Percentiles rank a stretch among this genome's conserved stretches.
Conservation (phyloP, 257 asterid species). For the Solanum habrochaites region DNA sequence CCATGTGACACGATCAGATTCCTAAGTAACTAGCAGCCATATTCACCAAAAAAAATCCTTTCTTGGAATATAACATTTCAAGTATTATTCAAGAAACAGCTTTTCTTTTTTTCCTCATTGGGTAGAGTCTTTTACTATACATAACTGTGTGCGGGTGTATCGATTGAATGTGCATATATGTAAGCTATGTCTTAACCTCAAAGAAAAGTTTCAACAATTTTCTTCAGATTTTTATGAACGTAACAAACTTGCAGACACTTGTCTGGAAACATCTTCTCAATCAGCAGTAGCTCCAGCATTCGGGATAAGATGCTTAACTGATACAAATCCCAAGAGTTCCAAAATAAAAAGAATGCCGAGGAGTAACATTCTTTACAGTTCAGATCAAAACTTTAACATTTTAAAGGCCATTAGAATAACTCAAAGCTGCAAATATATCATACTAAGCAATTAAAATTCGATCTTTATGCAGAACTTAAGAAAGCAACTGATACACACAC, state of each 20-base stretch:
- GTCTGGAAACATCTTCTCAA: neutral
- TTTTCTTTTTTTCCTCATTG: neutral
- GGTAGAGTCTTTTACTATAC: neutral
- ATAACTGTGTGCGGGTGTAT: neutral
- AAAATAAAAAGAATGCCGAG: neutral
- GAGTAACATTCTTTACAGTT: neutral
- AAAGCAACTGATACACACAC: neutral
- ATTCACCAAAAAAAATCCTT: neutral
- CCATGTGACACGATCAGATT: neutral
- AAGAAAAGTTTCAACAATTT: neutral
- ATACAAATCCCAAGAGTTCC: neutral
- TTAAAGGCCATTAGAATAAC: neutral
- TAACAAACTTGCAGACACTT: neutral
- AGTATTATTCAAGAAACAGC: neutral
- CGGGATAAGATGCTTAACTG: neutral
- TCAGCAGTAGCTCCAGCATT: neutral
- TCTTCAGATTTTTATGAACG: neutral
- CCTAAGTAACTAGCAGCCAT: neutral
- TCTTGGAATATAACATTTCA: neutral
- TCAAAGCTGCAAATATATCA: neutral
- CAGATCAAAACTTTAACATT: neutral
- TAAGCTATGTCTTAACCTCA: neutral
- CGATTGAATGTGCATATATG: neutral
- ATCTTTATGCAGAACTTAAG: neutral
- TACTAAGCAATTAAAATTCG: neutral